Percentiles rank a stretch among this genome's conserved stretches.
phyloP scores from a whole-genome alignment of 352 stramenopile genomes.

The Phytophthora pini region DNA sequence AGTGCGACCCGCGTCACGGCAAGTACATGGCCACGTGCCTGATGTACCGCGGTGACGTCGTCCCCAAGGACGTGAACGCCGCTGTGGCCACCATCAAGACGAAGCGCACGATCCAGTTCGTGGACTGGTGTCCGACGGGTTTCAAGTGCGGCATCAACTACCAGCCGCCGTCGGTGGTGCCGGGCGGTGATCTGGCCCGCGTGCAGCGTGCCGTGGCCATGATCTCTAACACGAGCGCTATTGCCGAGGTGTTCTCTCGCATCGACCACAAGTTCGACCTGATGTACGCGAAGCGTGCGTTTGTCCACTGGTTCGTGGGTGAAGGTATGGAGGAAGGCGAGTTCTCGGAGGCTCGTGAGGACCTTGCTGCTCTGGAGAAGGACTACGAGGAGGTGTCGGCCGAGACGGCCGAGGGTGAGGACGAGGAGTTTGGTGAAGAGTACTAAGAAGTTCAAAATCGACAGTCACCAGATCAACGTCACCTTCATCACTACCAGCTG shows the following conservation, averaged over 20 bases:
- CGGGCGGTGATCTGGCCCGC: slow-evolving; percentile 94
- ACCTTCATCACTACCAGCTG: slow-evolving; percentile 15
- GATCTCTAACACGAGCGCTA: slow-evolving; percentile 98
- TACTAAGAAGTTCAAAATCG: slow-evolving; percentile 53
- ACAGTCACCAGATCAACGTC: neutral
- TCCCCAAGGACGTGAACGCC: slow-evolving; percentile 94
- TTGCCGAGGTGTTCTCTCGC: slow-evolving; percentile 96
- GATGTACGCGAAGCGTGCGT: slow-evolving; percentile 87
- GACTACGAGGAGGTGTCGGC: slow-evolving; percentile 99
- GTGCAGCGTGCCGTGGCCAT: slow-evolving; percentile 97
- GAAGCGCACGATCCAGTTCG: slow-evolving; percentile 95
- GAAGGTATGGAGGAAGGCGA: slow-evolving; percentile 16
- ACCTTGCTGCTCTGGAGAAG: slow-evolving; percentile 98
- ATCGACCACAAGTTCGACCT: slow-evolving; percentile 99
- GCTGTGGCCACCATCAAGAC: slow-evolving; percentile 98
- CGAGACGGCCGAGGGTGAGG: slow-evolving; percentile 95
- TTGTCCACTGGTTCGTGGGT: slow-evolving; percentile 16
- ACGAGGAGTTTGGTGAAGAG: slow-evolving; percentile 92
- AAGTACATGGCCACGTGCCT: slow-evolving; percentile 99
- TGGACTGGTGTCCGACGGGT: slow-evolving; percentile 93
- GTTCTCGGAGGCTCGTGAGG: slow-evolving; percentile 35
- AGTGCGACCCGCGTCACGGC: slow-evolving; percentile 97
- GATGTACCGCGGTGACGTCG: slow-evolving; percentile 97
- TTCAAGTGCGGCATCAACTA: slow-evolving; percentile 97
- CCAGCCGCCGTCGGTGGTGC: slow-evolving; percentile 94